These are phyloP conservation scores for Stylosanthes scabra DNA, from an alignment of 331 rosid genomes.

Conservation along the genomic window DNA sequence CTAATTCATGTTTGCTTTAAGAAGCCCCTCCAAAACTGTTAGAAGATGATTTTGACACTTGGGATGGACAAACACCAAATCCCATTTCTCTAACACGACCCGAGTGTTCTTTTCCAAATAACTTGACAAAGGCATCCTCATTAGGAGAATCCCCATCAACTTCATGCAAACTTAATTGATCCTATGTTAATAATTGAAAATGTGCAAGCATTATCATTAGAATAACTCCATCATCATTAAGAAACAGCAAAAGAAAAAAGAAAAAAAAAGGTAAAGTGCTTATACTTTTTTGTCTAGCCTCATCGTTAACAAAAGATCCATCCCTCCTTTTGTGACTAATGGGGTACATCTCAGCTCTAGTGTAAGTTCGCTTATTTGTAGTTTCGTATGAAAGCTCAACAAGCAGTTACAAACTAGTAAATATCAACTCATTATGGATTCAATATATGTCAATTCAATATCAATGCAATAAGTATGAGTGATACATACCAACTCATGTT, in stretches of 20 bases:
- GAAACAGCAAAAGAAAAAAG: not conserved
- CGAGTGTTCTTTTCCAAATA: not conserved
- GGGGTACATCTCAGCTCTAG: not conserved
- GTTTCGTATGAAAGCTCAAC: too few species aligned
- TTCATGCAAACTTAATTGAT: not conserved
- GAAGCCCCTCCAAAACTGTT: not conserved
- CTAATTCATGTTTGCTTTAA: not conserved
- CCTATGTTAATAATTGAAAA: not conserved
- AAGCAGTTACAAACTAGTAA: too few species aligned
- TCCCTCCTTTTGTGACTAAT: not conserved
- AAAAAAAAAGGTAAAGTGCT: not conserved
- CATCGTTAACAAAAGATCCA: not conserved
- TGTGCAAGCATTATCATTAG: not conserved
- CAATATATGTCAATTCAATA: too few species aligned
- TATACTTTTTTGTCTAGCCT: not conserved
- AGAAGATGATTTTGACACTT: not conserved
- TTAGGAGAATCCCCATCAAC: not conserved
- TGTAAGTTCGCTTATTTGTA: not conserved
- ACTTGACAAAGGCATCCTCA: not conserved
- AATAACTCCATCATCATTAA: not conserved
- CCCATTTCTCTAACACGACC: not conserved
- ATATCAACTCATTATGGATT: too few species aligned
- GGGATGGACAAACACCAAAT: not conserved
- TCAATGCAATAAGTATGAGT: too few species aligned
- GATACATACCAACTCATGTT: too few species aligned